Conservation (phyloP, 495 filamentous ascomycete genomes). For the Hyaloscypha bicolor region DNA sequence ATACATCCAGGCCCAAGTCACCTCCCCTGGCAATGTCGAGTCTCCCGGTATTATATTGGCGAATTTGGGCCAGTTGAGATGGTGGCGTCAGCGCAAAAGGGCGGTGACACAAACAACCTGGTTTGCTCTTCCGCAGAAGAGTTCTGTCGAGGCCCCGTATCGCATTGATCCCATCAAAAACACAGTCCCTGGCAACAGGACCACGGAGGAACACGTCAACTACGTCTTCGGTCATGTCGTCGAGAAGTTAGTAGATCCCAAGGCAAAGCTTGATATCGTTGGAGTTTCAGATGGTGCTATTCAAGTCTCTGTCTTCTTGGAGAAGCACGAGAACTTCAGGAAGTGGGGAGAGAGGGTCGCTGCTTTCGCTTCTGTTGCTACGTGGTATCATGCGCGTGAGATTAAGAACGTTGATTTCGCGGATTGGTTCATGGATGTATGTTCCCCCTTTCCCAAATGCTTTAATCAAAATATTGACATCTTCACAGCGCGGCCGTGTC, state of each 20-base stretch:
- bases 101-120: slow-evolving; percentile 59
- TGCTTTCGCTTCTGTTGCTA: slow-evolving; percentile 44
- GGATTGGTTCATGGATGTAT: slow-evolving; percentile 49
- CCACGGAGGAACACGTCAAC: slow-evolving; percentile 55
- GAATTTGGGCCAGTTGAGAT: slow-evolving; percentile 71
- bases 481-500: slow-evolving; percentile 54
- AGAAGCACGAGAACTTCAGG: slow-evolving; percentile 53
- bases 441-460: slow-evolving; percentile 22
- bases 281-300: slow-evolving; percentile 60
- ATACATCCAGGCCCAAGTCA: slow-evolving; percentile 43
- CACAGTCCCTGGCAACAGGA: slow-evolving; percentile 55
- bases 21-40: slow-evolving; percentile 32
- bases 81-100: slow-evolving; percentile 59
- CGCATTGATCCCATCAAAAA: slow-evolving; percentile 51
- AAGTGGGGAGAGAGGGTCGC: slow-evolving; percentile 39
- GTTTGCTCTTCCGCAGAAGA: slow-evolving; percentile 53
- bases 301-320: slow-evolving; percentile 55
- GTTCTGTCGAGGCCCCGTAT: slow-evolving; percentile 47
- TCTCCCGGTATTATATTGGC: slow-evolving; percentile 63
- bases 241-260: slow-evolving; percentile 41
- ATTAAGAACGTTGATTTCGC: slow-evolving; percentile 43
- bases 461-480: slow-evolving; percentile 13
- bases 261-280: slow-evolving; percentile 64
- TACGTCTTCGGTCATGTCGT: slow-evolving; percentile 67
- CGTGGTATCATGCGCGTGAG: slow-evolving; percentile 28